Evolutionary conservation across 371 early-diverging fungal genomes (phyloP).

Genomic region (Mucor saturninus): DNA sequence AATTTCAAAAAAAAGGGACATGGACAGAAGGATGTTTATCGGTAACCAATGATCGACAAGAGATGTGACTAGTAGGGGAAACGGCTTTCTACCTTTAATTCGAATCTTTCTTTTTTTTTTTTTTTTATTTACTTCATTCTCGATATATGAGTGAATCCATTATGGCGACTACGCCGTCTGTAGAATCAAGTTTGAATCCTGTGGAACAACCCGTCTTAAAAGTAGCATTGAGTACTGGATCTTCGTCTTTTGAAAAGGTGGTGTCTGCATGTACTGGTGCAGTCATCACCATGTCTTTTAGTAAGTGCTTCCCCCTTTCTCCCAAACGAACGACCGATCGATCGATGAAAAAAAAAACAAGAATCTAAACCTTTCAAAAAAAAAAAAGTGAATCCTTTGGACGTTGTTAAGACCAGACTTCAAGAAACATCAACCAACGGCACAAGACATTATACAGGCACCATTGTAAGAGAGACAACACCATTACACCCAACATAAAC

Average conservation of each 20-base stretch:
- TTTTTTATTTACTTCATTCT: no score
- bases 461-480: slow-evolving; percentile 26
- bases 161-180: not conserved
- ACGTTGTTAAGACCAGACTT: slow-evolving; percentile 91
- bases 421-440: slow-evolving; percentile 70
- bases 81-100: no score
- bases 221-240: not conserved
- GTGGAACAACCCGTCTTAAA: not conserved
- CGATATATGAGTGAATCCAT: no score
- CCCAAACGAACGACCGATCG: no score
- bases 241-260: slow-evolving; percentile 44
- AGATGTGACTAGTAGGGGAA: no score
- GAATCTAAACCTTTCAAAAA: not conserved
- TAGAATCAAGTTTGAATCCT: not conserved
- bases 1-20: no score
- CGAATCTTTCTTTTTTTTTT: no score
- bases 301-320: slow-evolving; percentile 25
- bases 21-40: no score
- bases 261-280: slow-evolving; percentile 51
- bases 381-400: slow-evolving; percentile 81
- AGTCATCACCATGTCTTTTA: slow-evolving; percentile 43
- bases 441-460: slow-evolving; percentile 32
- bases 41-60: no score
- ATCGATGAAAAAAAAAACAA: no score
- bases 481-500: not conserved